Conservation (phyloP, 2,329 filamentous ascomycete species). For the Amauroascus verrucosus region DNA sequence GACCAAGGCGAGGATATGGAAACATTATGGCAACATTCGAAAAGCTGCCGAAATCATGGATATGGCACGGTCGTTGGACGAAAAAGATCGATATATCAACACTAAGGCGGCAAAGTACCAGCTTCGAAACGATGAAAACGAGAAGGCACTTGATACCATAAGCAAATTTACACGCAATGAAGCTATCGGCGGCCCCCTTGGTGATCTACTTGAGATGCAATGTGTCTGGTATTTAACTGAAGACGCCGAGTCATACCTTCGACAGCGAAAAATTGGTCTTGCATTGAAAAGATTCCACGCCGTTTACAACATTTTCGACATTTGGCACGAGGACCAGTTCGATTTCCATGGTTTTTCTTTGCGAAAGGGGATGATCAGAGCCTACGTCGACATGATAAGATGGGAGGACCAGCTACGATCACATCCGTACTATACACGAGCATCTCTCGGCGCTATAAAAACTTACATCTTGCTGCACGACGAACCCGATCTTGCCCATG, state of each 20-base stretch:
- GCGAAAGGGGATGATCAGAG: conserved; percentile 89
- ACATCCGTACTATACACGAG: conserved; percentile 83
- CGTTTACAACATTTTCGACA: conserved; percentile 85
- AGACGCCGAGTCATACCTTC: conserved; percentile 79
- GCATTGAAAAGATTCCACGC: conserved; percentile 87
- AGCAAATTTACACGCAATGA: conserved; percentile 91
- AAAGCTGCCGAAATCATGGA: conserved; percentile 86
- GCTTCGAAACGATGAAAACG: conserved; percentile 81
- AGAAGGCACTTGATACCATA: conserved; percentile 76
- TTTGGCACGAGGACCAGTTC: conserved; percentile 97
- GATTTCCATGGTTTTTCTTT: conserved; percentile 97
- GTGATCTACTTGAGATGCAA: conserved; percentile 94
- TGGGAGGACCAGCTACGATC: conserved; percentile 90
- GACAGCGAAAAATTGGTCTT: conserved; percentile 70
- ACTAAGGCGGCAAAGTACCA: conserved; percentile 97
- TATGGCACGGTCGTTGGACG: conserved; percentile 70
- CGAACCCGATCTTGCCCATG: conserved; percentile 56
- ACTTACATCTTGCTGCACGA: conserved; percentile 74
- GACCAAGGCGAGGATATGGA: conserved; percentile 90
- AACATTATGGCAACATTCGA: conserved; percentile 69
- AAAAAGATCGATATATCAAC: conserved; percentile 94
- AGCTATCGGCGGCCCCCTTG: conserved; percentile 72
- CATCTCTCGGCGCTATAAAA: conserved; percentile 69
- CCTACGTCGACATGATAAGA: conserved; percentile 89
- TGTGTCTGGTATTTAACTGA: conserved; percentile 95